Evolutionary conservation across 108 stramenopile species (phyloP).

Genomic region (Conticribra guillardii): DNA sequence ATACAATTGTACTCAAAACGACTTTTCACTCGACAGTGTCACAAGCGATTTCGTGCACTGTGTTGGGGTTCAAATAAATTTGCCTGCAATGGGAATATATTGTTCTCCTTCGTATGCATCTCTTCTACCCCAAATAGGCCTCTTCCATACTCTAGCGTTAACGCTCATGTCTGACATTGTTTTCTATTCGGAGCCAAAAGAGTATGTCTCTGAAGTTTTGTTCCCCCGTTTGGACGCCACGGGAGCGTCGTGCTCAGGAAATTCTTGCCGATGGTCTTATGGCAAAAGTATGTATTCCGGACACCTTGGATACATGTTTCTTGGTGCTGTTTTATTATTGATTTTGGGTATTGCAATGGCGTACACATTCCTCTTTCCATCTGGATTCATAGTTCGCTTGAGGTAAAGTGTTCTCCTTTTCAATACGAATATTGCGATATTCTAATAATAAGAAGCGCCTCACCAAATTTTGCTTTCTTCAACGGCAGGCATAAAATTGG

Average conservation of each 20-base stretch:
- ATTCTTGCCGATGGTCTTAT: constrained; percentile 43
- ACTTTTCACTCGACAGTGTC: constrained; percentile 18
- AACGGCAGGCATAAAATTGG: too few relatives aligned
- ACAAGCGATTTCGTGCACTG: constrained; percentile 44
- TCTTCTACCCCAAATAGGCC: constrained; percentile 56
- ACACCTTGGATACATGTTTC: constrained; percentile 47
- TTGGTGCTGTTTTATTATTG: constrained; percentile 47
- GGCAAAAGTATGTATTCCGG: constrained; percentile 27
- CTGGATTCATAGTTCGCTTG: constrained; percentile 8
- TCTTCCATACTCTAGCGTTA: constrained; percentile 50
- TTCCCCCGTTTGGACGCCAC: constrained; percentile 26
- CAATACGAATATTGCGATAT: too few relatives aligned
- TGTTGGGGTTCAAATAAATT: constrained; percentile 37
- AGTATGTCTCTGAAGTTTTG: constrained; percentile 42
- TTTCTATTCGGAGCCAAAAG: constrained; percentile 52
- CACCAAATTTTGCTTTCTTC: too few relatives aligned
- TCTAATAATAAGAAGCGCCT: too few relatives aligned
- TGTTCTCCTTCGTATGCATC: constrained; percentile 40
- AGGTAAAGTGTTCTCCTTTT: constrained; percentile 14
- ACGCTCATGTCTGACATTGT: constrained; percentile 38
- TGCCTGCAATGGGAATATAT: constrained; percentile 1
- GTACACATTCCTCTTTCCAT: constrained; percentile 42
- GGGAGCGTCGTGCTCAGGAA: constrained; percentile 41
- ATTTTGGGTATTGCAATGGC: constrained; percentile 46
- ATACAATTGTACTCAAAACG: constrained; percentile 24